Base-by-base conservation (phyloP, 805 yeast species). In the Candida corydali region DNA sequence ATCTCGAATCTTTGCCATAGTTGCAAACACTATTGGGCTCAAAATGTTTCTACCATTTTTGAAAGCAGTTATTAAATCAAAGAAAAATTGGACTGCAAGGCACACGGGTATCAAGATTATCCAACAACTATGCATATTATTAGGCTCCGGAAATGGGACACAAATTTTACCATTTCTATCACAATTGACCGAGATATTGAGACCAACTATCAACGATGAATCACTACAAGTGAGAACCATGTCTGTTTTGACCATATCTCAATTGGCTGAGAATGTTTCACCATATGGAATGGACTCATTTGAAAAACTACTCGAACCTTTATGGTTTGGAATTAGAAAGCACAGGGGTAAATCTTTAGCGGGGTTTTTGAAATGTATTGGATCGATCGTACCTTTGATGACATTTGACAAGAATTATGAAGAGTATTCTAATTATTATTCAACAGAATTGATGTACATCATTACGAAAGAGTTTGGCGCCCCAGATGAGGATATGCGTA, bases 201-300 rank as follows among this genome's bases (percentile, higher is more conserved):
- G 61, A 1, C 73, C 73, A 1, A 75, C 82, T 0, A 48, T 91
- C 12, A 61, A 64, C 0, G 96, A 87, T 58, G 86, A 80, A 34
- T 80, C 82, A 39, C 52, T 76, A 9, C 78, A 74, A 29, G 83
- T 88, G 0, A 65, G 94, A 38, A 73, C 76, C 2, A 70, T 79
- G 9, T 70, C 95, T 0, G 95, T 95, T 0, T 63, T 70, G 24
- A 80, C 96, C 0, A 51, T 89, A 2, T 65, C 89, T 0, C 73
- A 81, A 1, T 57, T 91, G 23, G 97, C 97, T 0, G 89, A 85
- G 34, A 80, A 86, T 6, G 76, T 87, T 3, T 69, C 76, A 16
- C 98, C 98, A 0, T 86, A 83, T 59, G 98, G 98, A 31, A 82
- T 86, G 38, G 96, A 86, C 49, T 78, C 91, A 0, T 89, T 91